A percentile compares a stretch with the other conserved stretches of the same genome.
Evolutionary conservation across 495 filamentous ascomycete species (phyloP).

Genomic region (Xylaria grammica): DNA sequence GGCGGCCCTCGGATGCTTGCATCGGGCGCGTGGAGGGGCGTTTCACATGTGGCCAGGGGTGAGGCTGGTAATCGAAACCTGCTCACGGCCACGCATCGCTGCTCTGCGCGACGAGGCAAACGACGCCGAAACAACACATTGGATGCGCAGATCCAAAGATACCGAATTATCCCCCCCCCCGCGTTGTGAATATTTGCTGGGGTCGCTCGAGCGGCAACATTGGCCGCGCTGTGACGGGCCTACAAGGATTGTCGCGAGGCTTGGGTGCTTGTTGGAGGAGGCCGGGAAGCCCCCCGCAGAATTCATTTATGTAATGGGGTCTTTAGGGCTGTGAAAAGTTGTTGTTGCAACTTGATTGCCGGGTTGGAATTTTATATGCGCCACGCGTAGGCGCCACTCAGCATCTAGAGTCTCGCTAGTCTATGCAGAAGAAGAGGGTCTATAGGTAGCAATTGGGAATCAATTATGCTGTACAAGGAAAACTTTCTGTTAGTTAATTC

Average conservation of each 20-base stretch:
- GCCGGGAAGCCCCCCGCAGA: no score
- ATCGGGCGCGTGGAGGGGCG: neutral
- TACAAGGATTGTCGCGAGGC: no score
- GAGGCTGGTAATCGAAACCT: neutral
- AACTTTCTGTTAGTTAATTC: no score
- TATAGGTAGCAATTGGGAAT: neutral
- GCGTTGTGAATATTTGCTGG: no score
- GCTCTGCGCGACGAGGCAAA: no score
- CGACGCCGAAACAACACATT: no score
- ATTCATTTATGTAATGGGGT: no score
- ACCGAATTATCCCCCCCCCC: neutral
- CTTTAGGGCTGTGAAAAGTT: no score
- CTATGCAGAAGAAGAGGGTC: neutral
- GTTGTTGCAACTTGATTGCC: no score
- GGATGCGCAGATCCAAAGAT: no score
- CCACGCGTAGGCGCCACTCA: neutral
- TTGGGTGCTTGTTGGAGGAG: no score
- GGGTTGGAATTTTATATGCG: neutral
- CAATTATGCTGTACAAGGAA: no score
- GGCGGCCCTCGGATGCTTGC: neutral
- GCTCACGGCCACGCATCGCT: neutral
- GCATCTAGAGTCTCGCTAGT: neutral
- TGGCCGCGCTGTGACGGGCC: neutral
- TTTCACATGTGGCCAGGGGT: constrained; percentile 6
- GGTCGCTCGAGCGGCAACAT: neutral